Conservation (phyloP, 805 yeast species). For the Saturnispora saitoi region DNA sequence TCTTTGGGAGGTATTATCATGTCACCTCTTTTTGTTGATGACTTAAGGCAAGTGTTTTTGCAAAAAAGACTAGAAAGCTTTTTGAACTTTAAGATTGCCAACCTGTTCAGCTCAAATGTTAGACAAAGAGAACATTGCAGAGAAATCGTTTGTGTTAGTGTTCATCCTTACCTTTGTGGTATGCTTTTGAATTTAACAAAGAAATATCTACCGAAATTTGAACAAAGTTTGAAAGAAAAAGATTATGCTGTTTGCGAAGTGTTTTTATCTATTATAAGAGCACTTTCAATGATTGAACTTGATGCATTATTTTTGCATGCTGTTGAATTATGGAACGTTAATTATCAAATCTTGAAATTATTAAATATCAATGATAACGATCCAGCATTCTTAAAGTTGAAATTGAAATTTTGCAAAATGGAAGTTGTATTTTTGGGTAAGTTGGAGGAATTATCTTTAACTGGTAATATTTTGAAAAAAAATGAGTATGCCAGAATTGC, state of each 20-base stretch:
- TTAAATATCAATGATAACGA: slow-evolving; percentile 19
- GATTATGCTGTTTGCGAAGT: slow-evolving; percentile 25
- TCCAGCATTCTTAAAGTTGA: slow-evolving; percentile 22
- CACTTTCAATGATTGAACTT: slow-evolving; percentile 21
- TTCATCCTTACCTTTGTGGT: slow-evolving; percentile 39
- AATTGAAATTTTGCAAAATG: slow-evolving; percentile 26
- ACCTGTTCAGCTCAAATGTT: slow-evolving; percentile 20
- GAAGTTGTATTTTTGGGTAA: slow-evolving; percentile 23
- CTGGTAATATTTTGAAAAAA: slow-evolving; percentile 24
- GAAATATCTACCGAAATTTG: slow-evolving; percentile 20
- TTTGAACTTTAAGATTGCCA: slow-evolving; percentile 18
- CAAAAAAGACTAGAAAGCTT: slow-evolving; percentile 22
- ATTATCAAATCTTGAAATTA: slow-evolving; percentile 17
- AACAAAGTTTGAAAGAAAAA: slow-evolving; percentile 16
- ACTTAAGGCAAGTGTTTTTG: slow-evolving; percentile 23
- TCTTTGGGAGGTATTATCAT: slow-evolving; percentile 60
- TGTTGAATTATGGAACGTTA: slow-evolving; percentile 23
- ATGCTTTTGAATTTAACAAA: slow-evolving; percentile 17
- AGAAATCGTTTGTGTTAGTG: slow-evolving; percentile 47
- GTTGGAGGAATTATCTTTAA: slow-evolving; percentile 23
- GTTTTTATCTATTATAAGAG: slow-evolving; percentile 22
- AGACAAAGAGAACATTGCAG: slow-evolving; percentile 57
- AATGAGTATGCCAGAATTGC: slow-evolving; percentile 28
- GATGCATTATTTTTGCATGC: slow-evolving; percentile 22
- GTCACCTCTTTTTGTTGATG: slow-evolving; percentile 21